A percentile compares a stretch with the other conserved stretches of the same genome.
phyloP scores from a whole-genome alignment of 768 basidiomycete genomes.

The Multifurca ochricompacta region DNA sequence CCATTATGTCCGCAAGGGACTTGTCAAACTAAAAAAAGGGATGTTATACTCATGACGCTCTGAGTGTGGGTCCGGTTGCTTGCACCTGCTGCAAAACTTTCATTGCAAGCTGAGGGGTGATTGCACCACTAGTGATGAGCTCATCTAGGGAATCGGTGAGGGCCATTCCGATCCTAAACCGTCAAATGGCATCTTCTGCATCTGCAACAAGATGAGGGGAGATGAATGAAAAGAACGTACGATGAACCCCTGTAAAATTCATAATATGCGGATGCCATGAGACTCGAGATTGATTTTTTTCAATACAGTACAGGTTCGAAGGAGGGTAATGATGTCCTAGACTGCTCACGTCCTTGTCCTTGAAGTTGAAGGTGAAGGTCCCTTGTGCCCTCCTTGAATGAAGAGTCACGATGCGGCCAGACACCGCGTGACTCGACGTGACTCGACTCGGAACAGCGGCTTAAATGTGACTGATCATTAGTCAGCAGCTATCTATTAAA shows the following conservation, averaged over 20 bases:
- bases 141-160: conserved; percentile 98
- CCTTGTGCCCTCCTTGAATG: no score
- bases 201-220: conserved; percentile 5
- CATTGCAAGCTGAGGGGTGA: conserved; percentile 98
- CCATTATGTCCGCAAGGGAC: conserved; percentile 85
- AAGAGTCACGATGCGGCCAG: no score
- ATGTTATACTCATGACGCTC: not conserved
- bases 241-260: conserved; percentile 90
- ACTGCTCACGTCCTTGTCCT: no score
- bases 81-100: conserved; percentile 92
- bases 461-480: not conserved
- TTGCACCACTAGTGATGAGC: conserved; percentile 92
- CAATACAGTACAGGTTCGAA: no score
- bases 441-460: no score
- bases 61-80: not conserved
- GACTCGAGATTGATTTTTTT: conserved; percentile 1
- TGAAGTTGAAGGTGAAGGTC: no score
- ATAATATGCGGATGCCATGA: conserved; percentile 83
- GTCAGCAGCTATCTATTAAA: not conserved
- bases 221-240: conserved; percentile 46
- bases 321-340: no score
- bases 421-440: conserved; percentile 15
- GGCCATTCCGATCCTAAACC: conserved; percentile 85
- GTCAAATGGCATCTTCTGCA: not conserved
- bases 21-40: conserved; percentile 75